These are phyloP conservation scores for Neopestalotiopsis sp. DNA, from an alignment of 2,329 filamentous ascomycete species.

Conservation along the genomic window DNA sequence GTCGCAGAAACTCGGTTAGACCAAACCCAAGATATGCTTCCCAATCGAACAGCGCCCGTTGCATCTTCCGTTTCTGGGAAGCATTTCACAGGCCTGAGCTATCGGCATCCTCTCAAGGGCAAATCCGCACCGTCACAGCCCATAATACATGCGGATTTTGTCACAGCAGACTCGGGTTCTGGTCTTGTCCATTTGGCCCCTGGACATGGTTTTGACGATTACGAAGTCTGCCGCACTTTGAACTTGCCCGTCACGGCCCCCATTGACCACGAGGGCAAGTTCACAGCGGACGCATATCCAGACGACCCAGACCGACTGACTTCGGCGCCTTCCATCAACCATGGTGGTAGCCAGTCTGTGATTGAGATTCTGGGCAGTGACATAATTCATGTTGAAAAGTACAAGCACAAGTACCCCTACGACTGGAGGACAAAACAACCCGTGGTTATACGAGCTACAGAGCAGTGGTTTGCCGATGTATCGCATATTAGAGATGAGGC, in stretches of 20 bases:
- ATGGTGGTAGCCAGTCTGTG: slow-evolving; percentile 71
- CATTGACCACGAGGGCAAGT: slow-evolving; percentile 80
- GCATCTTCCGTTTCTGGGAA: slow-evolving; percentile 60
- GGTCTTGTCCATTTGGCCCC: slow-evolving; percentile 95
- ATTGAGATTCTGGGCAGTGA: slow-evolving; percentile 68
- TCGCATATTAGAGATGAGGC: slow-evolving; percentile 79
- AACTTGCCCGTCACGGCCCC: slow-evolving; percentile 80
- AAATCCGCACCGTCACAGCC: slow-evolving; percentile 62
- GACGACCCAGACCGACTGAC: slow-evolving; percentile 69
- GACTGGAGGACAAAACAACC: slow-evolving; percentile 97
- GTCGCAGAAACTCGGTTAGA: slow-evolving; percentile 75
- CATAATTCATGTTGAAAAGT: slow-evolving; percentile 72
- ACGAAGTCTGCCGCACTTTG: slow-evolving; percentile 75
- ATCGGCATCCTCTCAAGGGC: slow-evolving; percentile 73
- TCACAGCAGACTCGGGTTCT: slow-evolving; percentile 87
- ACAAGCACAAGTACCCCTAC: slow-evolving; percentile 94
- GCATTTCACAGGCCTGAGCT: slow-evolving; percentile 68
- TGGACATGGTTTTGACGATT: slow-evolving; percentile 96
- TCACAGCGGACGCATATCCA: slow-evolving; percentile 80
- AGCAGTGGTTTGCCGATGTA: slow-evolving; percentile 97
- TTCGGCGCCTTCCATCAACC: slow-evolving; percentile 71
- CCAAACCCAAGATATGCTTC: slow-evolving; percentile 55
- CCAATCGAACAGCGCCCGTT: slow-evolving; percentile 55
- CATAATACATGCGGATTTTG: slow-evolving; percentile 85
- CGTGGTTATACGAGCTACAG: slow-evolving; percentile 88